Conservation (phyloP, 306 rosid species). For the Medicago ruthenica region DNA sequence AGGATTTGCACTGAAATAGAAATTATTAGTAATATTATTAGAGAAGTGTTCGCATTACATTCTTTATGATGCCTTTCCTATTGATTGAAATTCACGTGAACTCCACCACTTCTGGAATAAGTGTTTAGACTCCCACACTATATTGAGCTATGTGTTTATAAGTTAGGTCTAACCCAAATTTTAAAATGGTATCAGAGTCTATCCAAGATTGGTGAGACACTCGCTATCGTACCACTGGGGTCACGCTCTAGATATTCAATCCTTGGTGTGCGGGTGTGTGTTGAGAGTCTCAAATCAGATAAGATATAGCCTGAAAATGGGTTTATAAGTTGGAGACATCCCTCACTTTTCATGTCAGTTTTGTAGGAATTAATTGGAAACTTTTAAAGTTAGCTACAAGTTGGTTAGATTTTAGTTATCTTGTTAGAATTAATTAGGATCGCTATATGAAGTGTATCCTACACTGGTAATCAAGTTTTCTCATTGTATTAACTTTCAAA, state of each 20-base stretch:
- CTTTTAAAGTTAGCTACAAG: neutral
- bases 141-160: no score
- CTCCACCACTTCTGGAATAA: neutral
- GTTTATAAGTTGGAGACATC: neutral
- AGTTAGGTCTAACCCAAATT: no score
- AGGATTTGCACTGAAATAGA: neutral
- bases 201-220: no score
- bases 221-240: no score
- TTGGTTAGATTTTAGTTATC: neutral
- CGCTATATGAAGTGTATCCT: neutral
- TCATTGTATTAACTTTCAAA: neutral
- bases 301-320: neutral
- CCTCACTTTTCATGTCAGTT: neutral
- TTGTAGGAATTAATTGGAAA: neutral
- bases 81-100: neutral
- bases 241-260: no score
- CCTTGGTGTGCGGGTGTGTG: no score
- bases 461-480: neutral
- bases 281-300: no score
- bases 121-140: neutral
- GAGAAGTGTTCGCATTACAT: neutral
- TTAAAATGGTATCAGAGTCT: no score
- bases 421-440: neutral
- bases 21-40: neutral
- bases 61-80: no score